phyloP scores from a whole-genome alignment of 2,329 filamentous ascomycete species.

The Aspergillus hiratsukae region DNA sequence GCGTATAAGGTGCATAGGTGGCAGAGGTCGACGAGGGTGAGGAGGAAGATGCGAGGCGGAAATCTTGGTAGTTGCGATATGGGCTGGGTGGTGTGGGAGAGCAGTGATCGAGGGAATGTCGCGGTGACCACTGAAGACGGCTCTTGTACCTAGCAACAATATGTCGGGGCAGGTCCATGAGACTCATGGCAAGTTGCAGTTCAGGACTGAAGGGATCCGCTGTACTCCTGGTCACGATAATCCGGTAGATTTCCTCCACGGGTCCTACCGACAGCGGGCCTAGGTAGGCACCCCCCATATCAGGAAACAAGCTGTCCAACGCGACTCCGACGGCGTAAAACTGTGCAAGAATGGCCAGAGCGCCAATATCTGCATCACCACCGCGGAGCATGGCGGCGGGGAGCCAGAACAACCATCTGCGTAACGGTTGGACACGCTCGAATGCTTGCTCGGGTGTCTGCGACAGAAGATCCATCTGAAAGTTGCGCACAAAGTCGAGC shows the following conservation, averaged over 20 bases:
- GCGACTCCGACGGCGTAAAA: slow-evolving; percentile 86
- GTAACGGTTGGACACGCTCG: slow-evolving; percentile 78
- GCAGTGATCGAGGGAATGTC: slow-evolving; percentile 34
- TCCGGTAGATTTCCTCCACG: slow-evolving; percentile 78
- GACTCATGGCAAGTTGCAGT: slow-evolving; percentile 56
- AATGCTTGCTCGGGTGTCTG: slow-evolving; percentile 80
- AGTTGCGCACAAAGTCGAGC: slow-evolving; percentile 66
- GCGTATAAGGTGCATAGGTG: slow-evolving; percentile 38
- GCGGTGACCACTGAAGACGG: slow-evolving; percentile 60
- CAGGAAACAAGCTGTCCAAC: slow-evolving; percentile 86
- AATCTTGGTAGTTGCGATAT: slow-evolving; percentile 29
- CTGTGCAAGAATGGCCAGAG: slow-evolving; percentile 79
- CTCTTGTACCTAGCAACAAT: slow-evolving; percentile 64
- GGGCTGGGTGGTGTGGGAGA: slow-evolving; percentile 34
- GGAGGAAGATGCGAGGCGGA: slow-evolving; percentile 30
- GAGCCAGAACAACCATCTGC: slow-evolving; percentile 94
- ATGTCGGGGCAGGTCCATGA: slow-evolving; percentile 71
- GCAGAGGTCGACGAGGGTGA: slow-evolving; percentile 36
- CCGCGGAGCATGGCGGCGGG: slow-evolving; percentile 78
- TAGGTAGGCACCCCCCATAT: slow-evolving; percentile 85
- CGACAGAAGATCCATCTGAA: slow-evolving; percentile 65
- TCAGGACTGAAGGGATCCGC: slow-evolving; percentile 55
- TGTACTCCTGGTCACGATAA: slow-evolving; percentile 65
- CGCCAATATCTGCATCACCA: slow-evolving; percentile 68
- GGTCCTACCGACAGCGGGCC: slow-evolving; percentile 73